Evolutionary conservation across 331 rosid species (phyloP).

Genomic region (Acacia concinna): DNA sequence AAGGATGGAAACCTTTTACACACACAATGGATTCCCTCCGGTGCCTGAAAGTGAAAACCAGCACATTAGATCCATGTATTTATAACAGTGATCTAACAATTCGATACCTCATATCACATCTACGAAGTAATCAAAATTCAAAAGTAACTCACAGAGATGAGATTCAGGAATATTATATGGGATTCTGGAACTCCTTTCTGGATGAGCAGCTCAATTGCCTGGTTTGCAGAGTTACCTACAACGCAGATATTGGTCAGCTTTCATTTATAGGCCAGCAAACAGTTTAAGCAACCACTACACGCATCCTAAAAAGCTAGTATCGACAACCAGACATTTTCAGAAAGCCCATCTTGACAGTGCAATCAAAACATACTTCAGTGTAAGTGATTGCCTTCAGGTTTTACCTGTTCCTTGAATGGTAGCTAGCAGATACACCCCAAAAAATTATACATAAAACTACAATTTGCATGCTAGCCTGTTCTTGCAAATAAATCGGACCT

Average conservation of each 20-base stretch:
- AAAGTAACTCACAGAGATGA: constrained; percentile 80
- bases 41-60: constrained; percentile 61
- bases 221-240: constrained; percentile 95
- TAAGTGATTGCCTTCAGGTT: neutral
- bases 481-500: neutral
- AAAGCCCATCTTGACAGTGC: neutral
- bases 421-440: neutral
- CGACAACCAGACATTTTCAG: neutral
- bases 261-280: constrained; percentile 17
- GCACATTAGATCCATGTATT: neutral
- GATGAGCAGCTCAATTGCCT: constrained; percentile 88
- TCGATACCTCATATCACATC: neutral
- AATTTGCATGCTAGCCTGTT: neutral
- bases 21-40: constrained; percentile 95
- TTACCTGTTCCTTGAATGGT: neutral
- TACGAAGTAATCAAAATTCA: constrained; percentile 4
- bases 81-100: neutral
- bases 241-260: constrained; percentile 25
- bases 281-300: constrained; percentile 10
- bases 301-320: neutral
- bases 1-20: constrained; percentile 76
- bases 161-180: constrained; percentile 90
- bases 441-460: neutral
- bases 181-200: constrained; percentile 95
- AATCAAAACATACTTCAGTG: neutral